Evolutionary conservation across 495 filamentous ascomycete species (phyloP).

Genomic region (Paragyromitra xinjiangensis): DNA sequence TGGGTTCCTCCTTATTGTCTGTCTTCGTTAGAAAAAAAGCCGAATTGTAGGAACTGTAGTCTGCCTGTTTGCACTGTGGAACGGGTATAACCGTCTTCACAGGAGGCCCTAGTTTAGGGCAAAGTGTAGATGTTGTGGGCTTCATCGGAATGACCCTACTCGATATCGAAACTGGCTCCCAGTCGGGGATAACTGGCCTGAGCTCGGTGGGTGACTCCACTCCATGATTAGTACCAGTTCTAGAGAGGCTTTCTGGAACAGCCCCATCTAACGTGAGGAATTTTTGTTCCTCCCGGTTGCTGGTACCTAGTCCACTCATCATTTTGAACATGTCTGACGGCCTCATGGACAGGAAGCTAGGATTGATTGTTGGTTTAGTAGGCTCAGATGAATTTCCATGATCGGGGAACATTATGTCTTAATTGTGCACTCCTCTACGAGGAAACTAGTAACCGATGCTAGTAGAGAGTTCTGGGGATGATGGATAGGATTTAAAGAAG

Average conservation of each 20-base stretch:
- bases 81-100: too few species aligned
- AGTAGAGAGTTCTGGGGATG: not conserved
- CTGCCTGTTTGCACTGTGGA: not conserved
- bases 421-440: not conserved
- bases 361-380: constrained; percentile 1
- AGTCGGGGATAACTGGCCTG: not conserved
- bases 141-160: not conserved
- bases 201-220: not conserved
- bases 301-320: constrained; percentile 3
- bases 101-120: not conserved
- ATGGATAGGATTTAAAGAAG: not conserved
- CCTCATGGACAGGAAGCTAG: constrained; percentile 36
- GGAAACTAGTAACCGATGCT: not conserved
- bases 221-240: not conserved
- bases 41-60: not conserved
- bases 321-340: constrained; percentile 40
- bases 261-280: not conserved
- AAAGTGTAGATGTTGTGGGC: not conserved
- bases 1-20: not conserved
- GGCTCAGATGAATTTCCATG: constrained; percentile 5
- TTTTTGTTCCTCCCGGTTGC: constrained; percentile 5
- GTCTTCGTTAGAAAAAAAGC: too few species aligned
- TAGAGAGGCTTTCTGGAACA: not conserved
- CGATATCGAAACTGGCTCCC: not conserved
- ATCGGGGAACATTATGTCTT: constrained; percentile 1